phyloP scores from a whole-genome alignment of 225 moss, liverwort and hornwort species.

The Physcomitrium patens region DNA sequence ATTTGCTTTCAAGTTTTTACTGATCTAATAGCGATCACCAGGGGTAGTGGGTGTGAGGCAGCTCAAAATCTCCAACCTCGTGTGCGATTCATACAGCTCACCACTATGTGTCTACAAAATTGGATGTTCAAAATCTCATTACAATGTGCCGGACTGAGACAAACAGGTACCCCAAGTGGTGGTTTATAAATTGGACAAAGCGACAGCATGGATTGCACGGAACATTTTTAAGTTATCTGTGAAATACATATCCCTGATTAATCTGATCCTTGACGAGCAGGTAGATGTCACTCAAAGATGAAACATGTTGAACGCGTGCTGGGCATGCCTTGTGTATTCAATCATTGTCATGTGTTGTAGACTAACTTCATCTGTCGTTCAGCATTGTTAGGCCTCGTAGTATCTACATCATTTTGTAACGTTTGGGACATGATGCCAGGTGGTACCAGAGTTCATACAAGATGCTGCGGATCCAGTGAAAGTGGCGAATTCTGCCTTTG shows the following conservation, averaged over 20 bases:
- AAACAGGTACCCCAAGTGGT: conserved; percentile 84
- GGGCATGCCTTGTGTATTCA: neutral
- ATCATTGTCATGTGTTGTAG: neutral
- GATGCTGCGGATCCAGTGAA: conserved; percentile 61
- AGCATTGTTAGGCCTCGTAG: neutral
- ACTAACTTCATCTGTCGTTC: neutral
- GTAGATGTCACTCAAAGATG: conserved; percentile 35
- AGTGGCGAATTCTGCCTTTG: conserved; percentile 65
- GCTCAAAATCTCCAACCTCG: neutral
- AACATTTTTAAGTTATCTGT: conserved; percentile 68
- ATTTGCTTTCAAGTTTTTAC: neutral
- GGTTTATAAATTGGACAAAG: conserved; percentile 83
- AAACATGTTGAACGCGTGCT: neutral
- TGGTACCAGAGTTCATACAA: conserved; percentile 88
- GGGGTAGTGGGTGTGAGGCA: neutral
- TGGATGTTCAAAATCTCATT: conserved; percentile 1
- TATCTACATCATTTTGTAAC: neutral
- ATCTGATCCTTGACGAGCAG: conserved; percentile 72
- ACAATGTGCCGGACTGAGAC: conserved; percentile 21
- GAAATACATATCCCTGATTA: conserved; percentile 78
- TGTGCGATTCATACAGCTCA: neutral
- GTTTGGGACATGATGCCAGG: conserved; percentile 44
- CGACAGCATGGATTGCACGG: conserved; percentile 78
- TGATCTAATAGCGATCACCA: neutral
- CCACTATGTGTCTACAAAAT: neutral